phyloP scores from a whole-genome alignment of 768 basidiomycete genomes.

The Hemileccinum rubropunctum region DNA sequence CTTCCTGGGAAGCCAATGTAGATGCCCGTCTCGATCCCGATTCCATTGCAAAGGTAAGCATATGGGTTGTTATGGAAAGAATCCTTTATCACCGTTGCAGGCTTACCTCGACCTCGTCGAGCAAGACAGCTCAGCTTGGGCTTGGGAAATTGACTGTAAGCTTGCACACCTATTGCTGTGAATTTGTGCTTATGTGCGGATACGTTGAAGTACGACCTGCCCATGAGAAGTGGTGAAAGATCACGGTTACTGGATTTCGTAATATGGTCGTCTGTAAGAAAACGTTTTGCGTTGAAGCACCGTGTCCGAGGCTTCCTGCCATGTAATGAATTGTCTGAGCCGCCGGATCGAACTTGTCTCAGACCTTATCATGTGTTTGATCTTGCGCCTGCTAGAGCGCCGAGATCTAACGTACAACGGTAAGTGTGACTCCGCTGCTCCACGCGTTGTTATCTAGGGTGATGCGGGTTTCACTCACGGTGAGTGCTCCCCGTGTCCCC shows the following conservation, averaged over 20 bases:
- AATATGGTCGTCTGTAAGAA: background rate
- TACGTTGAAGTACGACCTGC: constrained; percentile 44
- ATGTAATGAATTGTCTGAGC: background rate
- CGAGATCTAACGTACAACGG: background rate
- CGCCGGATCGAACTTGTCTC: background rate
- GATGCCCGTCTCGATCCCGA: constrained; percentile 56
- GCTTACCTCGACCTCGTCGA: constrained; percentile 63
- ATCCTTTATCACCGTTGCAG: constrained; percentile 33
- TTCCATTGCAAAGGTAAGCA: constrained; percentile 64
- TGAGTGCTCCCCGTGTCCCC: background rate
- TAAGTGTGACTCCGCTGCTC: background rate
- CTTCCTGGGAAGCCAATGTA: constrained; percentile 43
- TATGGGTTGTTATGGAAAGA: background rate
- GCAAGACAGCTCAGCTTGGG: constrained; percentile 71
- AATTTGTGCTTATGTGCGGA: background rate
- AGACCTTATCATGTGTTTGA: background rate
- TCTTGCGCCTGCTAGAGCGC: too few species aligned
- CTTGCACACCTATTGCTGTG: background rate
- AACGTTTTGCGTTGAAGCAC: background rate
- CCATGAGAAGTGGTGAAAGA: constrained; percentile 51
- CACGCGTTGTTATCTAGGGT: background rate
- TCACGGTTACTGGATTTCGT: background rate
- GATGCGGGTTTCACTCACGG: background rate
- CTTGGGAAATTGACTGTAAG: constrained; percentile 80
- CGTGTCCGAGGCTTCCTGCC: background rate